Base-by-base conservation (phyloP, 2,329 filamentous ascomycete species). In the Penicillium decumbens region DNA sequence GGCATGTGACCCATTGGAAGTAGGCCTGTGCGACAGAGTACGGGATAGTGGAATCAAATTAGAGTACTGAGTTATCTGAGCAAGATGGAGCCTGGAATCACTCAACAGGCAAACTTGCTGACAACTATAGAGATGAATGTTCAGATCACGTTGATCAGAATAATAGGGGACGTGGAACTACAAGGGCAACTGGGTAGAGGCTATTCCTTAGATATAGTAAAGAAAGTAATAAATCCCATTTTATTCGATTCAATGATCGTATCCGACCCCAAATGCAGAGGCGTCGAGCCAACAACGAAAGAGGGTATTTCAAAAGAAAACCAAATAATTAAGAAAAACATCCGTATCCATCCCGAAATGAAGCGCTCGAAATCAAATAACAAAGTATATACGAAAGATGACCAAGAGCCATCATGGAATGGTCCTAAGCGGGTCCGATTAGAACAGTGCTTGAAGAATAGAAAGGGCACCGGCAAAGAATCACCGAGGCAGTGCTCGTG, bases 301-400 rank as follows among this genome's bases (percentile, higher is more conserved):
- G 30, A 41, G 51, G 51, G 51, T 54, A 54, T 54, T 51, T 41
- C 42, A 39, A 30, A 27, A 49, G 41, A 47, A 53, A 27, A 29
- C 40, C 23, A 44, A 38, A 43, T 40, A 18, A 30, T 23, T 23
- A 24, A 28, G 25, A 39, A 13, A 43, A 43, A 15, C 41, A 15
- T 23, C 43, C 38, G 20, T 38, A 47, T 44, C 45, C 45, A 52
- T 44, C 40, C 48, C 48, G 41, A 51, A 46, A 49, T 30, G 49
- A 27, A 45, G 49, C 57, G 57, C 57, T 60, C 48, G 47, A 57
- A 59, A 50, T 39, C 46, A 51, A 49, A 33, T 25, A 7, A 25
- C 35, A 35, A 29, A 30, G 39, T 30, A 30, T 37, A 20, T 37
- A 37, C 15, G 1, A 20, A 37, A 44, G 39, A 9, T 27, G 49